Evolutionary conservation across 129 eudicot genomes (phyloP), one percentile per base, ranked within the genome.

Genomic region (sunflower (Helianthus annuus)): DNA sequence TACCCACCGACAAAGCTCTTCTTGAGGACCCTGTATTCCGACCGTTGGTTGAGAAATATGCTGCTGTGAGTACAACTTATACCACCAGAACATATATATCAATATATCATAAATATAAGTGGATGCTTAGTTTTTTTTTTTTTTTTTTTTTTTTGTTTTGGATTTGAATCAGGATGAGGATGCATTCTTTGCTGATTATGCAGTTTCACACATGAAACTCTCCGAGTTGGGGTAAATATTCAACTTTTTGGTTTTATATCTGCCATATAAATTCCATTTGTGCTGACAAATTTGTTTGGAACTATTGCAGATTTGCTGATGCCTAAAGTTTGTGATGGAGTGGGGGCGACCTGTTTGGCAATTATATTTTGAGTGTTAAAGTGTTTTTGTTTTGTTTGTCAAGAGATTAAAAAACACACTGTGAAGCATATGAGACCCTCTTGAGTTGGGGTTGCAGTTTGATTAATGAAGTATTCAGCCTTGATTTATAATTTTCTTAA

Each of bases 1-100:
- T 91, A 56, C 97, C 92, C 42, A 68, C 96, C 4, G 97, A 91
- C 90, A 86, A 84, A 62, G 92, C 90, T 61, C 90, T 88, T 29
- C 74, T 88, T 36, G 85, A 78, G 7, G 97, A 91, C 78, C 85
- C 97, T 4, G 83, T 76, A 27, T 91, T 91, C 82, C 90, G 88
- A 39, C 86, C 96, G 13, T 57, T 79, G 12, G 92, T 91, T 69
- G 96, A 91, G 34, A 88, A 82, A 78, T 91, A 91, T 63, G 96
- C 96, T 56, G 83, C 84, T 14, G 97, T 88, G 48, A 68, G 91
- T 87, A 75, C 49, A n/a, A 69, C 58, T 14, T 40, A 61, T 12
- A 60, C 44, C 38, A 3, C 34, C 16, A 59, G 2, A 42, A 7
- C 46, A 7, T 12, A 11, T 17, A 59, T 12, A 32, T 2, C 32